These are phyloP conservation scores for Diaporthe batatas DNA, from an alignment of 2,329 filamentous ascomycete genomes.

Conservation along the genomic window DNA sequence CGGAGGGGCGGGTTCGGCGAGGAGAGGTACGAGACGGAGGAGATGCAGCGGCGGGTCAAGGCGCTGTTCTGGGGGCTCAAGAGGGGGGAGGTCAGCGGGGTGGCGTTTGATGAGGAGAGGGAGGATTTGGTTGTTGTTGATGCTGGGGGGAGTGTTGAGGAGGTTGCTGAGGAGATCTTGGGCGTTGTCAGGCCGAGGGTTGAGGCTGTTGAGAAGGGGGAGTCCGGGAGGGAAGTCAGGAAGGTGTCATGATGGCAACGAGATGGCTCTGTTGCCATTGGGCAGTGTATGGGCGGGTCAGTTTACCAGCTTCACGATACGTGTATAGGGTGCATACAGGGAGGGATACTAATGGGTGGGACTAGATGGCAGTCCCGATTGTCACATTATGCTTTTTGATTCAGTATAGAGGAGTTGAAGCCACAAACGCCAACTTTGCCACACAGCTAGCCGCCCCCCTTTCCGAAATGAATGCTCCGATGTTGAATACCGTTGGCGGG, in stretches of 20 bases:
- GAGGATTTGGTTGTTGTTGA: slow-evolving; percentile 68
- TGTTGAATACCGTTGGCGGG: slow-evolving; percentile 35
- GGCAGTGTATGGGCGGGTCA: too few relatives aligned
- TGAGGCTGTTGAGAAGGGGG: slow-evolving; percentile 60
- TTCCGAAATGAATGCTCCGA: slow-evolving; percentile 24
- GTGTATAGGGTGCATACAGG: not conserved
- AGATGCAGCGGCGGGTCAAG: slow-evolving; percentile 85
- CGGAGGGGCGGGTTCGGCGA: slow-evolving; percentile 87
- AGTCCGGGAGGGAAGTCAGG: slow-evolving; percentile 61
- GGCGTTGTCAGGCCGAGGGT: slow-evolving; percentile 61
- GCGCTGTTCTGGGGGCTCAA: slow-evolving; percentile 76
- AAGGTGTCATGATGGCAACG: slow-evolving; percentile 54
- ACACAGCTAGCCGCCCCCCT: slow-evolving; percentile 13
- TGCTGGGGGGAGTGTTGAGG: slow-evolving; percentile 67
- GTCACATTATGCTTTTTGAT: slow-evolving; percentile 8
- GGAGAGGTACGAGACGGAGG: slow-evolving; percentile 88
- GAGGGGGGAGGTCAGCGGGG: slow-evolving; percentile 54
- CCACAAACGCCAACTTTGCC: slow-evolving; percentile 42
- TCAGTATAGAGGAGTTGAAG: slow-evolving; percentile 44
- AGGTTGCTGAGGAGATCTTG: slow-evolving; percentile 70
- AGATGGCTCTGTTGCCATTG: not conserved
- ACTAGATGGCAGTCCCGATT: not conserved
- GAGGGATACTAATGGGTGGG: not conserved
- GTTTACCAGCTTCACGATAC: not conserved
- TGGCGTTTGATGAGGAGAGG: slow-evolving; percentile 62